Evolutionary conservation across 2,329 filamentous ascomycete genomes (phyloP).

Genomic region (Didymella glomerata): DNA sequence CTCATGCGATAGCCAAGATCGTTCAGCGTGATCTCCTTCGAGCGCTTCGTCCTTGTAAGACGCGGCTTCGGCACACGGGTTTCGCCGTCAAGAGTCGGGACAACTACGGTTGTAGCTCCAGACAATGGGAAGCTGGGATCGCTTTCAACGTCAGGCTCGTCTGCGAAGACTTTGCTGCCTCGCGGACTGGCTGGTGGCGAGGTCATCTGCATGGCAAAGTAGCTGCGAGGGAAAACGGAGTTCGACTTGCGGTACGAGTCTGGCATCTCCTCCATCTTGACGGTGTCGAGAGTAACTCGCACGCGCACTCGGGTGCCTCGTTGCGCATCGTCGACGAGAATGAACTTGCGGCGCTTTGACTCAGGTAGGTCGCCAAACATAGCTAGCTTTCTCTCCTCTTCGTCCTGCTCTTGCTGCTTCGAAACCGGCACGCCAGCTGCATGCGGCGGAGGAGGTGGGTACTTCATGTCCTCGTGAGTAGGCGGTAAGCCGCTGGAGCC

Average conservation of each 20-base stretch:
- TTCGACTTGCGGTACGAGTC: constrained; percentile 92
- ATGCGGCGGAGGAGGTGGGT: constrained; percentile 52
- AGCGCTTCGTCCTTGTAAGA: constrained; percentile 72
- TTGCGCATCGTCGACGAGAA: constrained; percentile 89
- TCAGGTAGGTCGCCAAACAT: constrained; percentile 90
- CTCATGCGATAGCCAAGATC: constrained; percentile 95
- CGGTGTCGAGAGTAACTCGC: constrained; percentile 88
- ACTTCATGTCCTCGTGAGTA: constrained; percentile 66
- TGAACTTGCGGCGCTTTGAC: constrained; percentile 93
- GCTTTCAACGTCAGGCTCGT: constrained; percentile 59
- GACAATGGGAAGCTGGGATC: constrained; percentile 55
- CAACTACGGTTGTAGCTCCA: constrained; percentile 58
- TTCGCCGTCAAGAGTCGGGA: constrained; percentile 71
- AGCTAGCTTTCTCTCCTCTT: constrained; percentile 68
- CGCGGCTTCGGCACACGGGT: constrained; percentile 78
- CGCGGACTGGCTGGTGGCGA: constrained; percentile 79
- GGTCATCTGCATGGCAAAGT: constrained; percentile 93
- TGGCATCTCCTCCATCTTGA: constrained; percentile 94
- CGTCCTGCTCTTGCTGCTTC: constrained; percentile 60
- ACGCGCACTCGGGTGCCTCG: constrained; percentile 80
- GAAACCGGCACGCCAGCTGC: constrained; percentile 54
- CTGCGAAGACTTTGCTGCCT: constrained; percentile 76
- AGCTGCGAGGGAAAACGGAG: constrained; percentile 88
- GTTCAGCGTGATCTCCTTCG: constrained; percentile 89
- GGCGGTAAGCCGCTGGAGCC: constrained; percentile 68